These are phyloP conservation scores for Candida koratica DNA, from an alignment of 805 yeast species.

Conservation along the genomic window DNA sequence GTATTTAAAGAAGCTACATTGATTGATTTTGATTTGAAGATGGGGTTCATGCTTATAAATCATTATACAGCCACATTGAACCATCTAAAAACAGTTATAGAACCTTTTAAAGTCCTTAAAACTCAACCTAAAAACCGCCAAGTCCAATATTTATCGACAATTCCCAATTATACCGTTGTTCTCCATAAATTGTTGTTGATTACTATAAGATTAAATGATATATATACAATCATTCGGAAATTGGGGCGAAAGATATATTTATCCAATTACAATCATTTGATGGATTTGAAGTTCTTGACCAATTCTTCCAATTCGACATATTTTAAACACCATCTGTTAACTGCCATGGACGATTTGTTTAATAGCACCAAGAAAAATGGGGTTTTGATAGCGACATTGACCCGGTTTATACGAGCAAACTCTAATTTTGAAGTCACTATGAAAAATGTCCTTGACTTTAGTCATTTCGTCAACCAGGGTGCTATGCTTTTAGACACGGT, in stretches of 20 bases:
- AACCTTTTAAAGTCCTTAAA: slow-evolving; percentile 16
- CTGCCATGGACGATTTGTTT: slow-evolving; percentile 35
- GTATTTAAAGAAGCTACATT: slow-evolving; percentile 24
- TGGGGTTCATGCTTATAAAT: slow-evolving; percentile 24
- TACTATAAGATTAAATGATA: slow-evolving; percentile 46
- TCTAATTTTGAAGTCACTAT: slow-evolving; percentile 31
- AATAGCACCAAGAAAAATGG: slow-evolving; percentile 48
- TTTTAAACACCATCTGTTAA: slow-evolving; percentile 24
- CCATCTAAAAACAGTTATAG: slow-evolving; percentile 19
- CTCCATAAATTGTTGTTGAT: slow-evolving; percentile 46
- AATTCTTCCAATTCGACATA: slow-evolving; percentile 22
- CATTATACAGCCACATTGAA: slow-evolving; percentile 27
- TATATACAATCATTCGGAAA: slow-evolving; percentile 44
- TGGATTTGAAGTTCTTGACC: slow-evolving; percentile 37
- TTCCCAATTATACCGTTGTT: slow-evolving; percentile 26
- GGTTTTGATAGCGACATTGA: slow-evolving; percentile 44
- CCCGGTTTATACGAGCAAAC: slow-evolving; percentile 43
- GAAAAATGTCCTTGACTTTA: slow-evolving; percentile 36
- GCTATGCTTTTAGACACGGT: slow-evolving; percentile 26
- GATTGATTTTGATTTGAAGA: slow-evolving; percentile 38
- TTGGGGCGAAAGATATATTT: slow-evolving; percentile 46
- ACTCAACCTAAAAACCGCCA: slow-evolving; percentile 7
- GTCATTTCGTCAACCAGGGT: slow-evolving; percentile 42
- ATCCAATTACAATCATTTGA: slow-evolving; percentile 41
- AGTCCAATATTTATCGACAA: slow-evolving; percentile 19